A percentile compares a stretch with the other conserved stretches of the same genome.
Conservation (phyloP, 2,329 filamentous ascomycete genomes). For the Kalmusia sp. region DNA sequence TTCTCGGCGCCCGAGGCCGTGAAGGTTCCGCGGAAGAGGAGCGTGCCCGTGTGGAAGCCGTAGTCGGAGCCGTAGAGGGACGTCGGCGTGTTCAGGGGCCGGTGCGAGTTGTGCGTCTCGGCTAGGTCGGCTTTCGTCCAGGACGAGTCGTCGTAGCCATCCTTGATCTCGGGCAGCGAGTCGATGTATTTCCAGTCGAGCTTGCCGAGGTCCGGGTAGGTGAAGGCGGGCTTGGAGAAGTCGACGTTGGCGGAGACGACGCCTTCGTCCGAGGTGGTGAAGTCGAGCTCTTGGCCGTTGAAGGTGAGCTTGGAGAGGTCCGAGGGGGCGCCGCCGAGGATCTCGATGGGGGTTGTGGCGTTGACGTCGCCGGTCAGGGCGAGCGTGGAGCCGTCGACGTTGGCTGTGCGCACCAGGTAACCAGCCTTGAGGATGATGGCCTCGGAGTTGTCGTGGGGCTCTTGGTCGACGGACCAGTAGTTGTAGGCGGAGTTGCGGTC, state of each 20-base stretch:
- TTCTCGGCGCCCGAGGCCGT: conserved; percentile 67
- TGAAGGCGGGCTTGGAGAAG: conserved; percentile 59
- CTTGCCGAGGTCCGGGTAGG: conserved; percentile 63
- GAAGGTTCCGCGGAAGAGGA: conserved; percentile 76
- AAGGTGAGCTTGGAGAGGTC: conserved; percentile 64
- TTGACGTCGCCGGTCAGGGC: conserved; percentile 76
- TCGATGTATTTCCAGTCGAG: conserved; percentile 75
- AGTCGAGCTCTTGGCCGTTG: conserved; percentile 59
- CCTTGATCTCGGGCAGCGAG: conserved; percentile 71
- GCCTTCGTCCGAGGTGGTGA: conserved; percentile 52
- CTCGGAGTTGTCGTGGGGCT: conserved; percentile 34
- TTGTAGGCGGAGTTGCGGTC: conserved; percentile 73
- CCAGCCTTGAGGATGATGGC: conserved; percentile 67
- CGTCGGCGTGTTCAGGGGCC: conserved; percentile 66
- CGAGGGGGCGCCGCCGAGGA: conserved; percentile 67
- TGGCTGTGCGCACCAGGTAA: conserved; percentile 69
- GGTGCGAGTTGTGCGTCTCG: conserved; percentile 66
- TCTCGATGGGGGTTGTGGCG: conserved; percentile 69
- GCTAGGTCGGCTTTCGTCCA: conserved; percentile 69
- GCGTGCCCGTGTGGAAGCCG: conserved; percentile 72
- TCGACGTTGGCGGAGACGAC: conserved; percentile 60
- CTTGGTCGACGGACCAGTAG: conserved; percentile 68
- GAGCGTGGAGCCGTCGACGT: conserved; percentile 63
- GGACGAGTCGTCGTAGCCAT: conserved; percentile 70
- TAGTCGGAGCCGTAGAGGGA: conserved; percentile 74